Percentiles rank a stretch among this genome's conserved stretches.
phyloP scores from a whole-genome alignment of 805 yeast genomes.

The Nakazawaea wyomingensis region DNA sequence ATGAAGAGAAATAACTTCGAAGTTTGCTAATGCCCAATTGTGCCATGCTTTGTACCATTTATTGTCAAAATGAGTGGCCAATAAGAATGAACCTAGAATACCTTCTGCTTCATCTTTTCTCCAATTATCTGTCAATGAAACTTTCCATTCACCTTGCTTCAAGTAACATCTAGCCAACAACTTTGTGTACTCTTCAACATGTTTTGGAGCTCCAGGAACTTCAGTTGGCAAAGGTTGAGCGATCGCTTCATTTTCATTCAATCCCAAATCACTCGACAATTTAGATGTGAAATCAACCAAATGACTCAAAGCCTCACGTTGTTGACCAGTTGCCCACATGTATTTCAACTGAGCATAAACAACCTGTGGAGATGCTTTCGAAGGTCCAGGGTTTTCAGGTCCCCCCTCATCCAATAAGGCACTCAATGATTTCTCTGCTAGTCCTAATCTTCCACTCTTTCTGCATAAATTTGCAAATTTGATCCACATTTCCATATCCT shows the following conservation, averaged over 20 bases:
- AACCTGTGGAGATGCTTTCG: slow-evolving; percentile 92
- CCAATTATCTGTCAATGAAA: slow-evolving; percentile 77
- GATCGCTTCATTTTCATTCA: slow-evolving; percentile 81
- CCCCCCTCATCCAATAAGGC: slow-evolving; percentile 72
- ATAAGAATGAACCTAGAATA: slow-evolving; percentile 82
- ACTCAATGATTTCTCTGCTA: slow-evolving; percentile 89
- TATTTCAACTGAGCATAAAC: slow-evolving; percentile 95
- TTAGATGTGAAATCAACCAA: slow-evolving; percentile 86
- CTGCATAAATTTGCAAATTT: slow-evolving; percentile 95
- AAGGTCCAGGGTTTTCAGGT: slow-evolving; percentile 44
- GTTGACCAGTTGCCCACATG: slow-evolving; percentile 94
- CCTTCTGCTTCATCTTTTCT: slow-evolving; percentile 66
- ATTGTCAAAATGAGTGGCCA: slow-evolving; percentile 92
- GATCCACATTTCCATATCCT: slow-evolving; percentile 97
- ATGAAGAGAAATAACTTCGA: slow-evolving; percentile 78
- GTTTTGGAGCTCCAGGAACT: slow-evolving; percentile 65
- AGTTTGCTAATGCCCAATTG: slow-evolving; percentile 98
- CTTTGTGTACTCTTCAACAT: slow-evolving; percentile 76
- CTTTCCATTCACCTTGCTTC: slow-evolving; percentile 99
- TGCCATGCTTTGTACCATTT: slow-evolving; percentile 99
- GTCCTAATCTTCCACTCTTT: slow-evolving; percentile 84
- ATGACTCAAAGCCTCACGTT: slow-evolving; percentile 78
- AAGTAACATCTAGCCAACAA: slow-evolving; percentile 89
- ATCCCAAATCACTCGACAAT: slow-evolving; percentile 82
- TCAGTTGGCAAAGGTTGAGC: slow-evolving; percentile 78